Conservation (phyloP, 2,329 filamentous ascomycete species). For the Metarhizium humberi region DNA sequence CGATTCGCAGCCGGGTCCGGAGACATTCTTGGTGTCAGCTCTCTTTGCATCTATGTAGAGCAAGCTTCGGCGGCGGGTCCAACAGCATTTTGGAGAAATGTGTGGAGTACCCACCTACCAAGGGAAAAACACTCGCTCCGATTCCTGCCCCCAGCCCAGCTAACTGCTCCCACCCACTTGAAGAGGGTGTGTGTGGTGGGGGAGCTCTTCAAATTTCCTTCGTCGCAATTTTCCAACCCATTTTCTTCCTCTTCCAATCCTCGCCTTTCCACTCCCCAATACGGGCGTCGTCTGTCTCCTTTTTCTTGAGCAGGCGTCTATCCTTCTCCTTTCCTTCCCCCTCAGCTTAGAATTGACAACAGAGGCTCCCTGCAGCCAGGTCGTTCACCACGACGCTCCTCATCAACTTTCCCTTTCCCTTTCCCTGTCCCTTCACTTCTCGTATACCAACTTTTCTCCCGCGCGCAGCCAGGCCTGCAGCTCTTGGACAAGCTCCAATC, state of each 20-base stretch:
- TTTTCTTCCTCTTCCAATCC: constrained; percentile 11
- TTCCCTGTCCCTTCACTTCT: constrained; percentile 44
- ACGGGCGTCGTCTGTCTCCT: constrained; percentile 6
- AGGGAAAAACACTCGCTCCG: constrained; percentile 5
- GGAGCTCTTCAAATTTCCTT: constrained; percentile 19
- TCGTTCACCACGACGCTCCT: constrained; percentile 34
- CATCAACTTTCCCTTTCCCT: constrained; percentile 19
- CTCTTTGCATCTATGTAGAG: not conserved
- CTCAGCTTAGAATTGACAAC: constrained; percentile 10
- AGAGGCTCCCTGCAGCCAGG: constrained; percentile 33
- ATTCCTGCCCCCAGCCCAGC: not conserved
- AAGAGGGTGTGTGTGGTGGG: constrained; percentile 9
- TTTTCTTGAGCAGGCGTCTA: constrained; percentile 15
- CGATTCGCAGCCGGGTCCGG: not conserved
- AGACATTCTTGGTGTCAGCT: constrained; percentile 12
- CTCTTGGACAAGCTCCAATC: constrained; percentile 39
- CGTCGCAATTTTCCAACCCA: constrained; percentile 13
- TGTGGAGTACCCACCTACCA: too few relatives aligned
- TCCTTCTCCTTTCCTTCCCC: constrained; percentile 3
- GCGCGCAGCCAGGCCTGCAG: constrained; percentile 60
- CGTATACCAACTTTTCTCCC: constrained; percentile 35
- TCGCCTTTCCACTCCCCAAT: constrained; percentile 2
- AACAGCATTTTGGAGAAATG: not conserved
- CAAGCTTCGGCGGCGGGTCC: not conserved
- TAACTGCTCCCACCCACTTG: not conserved